Evolutionary conservation across 352 stramenopile species (phyloP).

Genomic region (Phytophthora pini): DNA sequence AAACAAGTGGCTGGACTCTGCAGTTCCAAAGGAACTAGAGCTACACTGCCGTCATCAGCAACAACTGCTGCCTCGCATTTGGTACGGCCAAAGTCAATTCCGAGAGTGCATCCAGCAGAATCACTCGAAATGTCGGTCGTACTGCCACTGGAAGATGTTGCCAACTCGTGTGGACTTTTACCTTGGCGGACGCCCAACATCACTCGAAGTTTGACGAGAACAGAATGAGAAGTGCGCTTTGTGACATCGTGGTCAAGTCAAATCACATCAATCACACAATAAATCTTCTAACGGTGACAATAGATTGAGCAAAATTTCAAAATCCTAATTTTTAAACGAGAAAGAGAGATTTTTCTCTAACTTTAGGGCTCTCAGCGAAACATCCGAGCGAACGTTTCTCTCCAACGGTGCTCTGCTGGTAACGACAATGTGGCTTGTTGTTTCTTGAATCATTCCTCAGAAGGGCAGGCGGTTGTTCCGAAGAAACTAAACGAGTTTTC

Average conservation of each 20-base stretch:
- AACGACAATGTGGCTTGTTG: conserved; percentile 32
- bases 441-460: conserved; percentile 11
- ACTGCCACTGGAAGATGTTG: conserved; percentile 4
- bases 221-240: neutral
- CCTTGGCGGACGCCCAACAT: conserved; percentile 17
- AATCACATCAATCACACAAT: conserved; percentile 20
- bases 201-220: neutral
- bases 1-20: conserved; percentile 17
- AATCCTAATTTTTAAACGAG: no score
- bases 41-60: conserved; percentile 11
- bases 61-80: conserved; percentile 37
- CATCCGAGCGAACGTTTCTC: conserved; percentile 19
- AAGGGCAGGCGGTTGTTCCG: conserved; percentile 2
- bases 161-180: conserved; percentile 17
- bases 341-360: conserved; percentile 17
- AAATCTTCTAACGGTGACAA: conserved; percentile 1
- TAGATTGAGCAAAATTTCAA: no score
- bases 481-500: conserved; percentile 2
- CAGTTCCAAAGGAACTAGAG: conserved; percentile 30
- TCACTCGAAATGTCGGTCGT: neutral
- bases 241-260: conserved; percentile 9
- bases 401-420: conserved; percentile 18
- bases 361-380: conserved; percentile 22
- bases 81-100: conserved; percentile 39
- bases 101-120: conserved; percentile 14